phyloP scores from a whole-genome alignment of 495 filamentous ascomycete species.

The Schizothecium vesticola region DNA sequence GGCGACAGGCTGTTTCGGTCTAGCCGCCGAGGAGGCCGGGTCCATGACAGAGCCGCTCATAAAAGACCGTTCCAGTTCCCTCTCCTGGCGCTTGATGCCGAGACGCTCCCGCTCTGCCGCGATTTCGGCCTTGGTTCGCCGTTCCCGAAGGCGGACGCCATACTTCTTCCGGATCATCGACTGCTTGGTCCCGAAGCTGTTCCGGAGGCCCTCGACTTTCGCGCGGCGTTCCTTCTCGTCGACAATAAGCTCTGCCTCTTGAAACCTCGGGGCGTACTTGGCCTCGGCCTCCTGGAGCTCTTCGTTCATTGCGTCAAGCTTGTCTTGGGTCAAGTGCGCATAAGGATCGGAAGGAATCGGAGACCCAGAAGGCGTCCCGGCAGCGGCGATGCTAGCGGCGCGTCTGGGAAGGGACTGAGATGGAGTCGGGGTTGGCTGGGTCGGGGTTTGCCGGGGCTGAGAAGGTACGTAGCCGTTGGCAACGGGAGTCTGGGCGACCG shows the following conservation, averaged over 20 bases:
- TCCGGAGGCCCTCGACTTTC: conserved; percentile 39
- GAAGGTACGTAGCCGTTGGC: conserved; percentile 11
- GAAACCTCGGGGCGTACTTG: conserved; percentile 34
- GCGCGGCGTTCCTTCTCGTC: conserved; percentile 29
- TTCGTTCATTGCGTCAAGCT: conserved; percentile 23
- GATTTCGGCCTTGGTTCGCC: conserved; percentile 42
- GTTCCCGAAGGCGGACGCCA: conserved; percentile 41
- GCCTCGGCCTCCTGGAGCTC: conserved; percentile 37
- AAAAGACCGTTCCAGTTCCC: conserved; percentile 10
- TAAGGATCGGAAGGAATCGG: conserved; percentile 34
- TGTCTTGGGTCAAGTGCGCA: conserved; percentile 28
- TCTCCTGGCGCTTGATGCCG: conserved; percentile 26
- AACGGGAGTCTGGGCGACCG: conserved; percentile 7
- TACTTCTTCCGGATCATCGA: conserved; percentile 47
- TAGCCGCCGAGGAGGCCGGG: background rate
- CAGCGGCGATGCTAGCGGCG: background rate
- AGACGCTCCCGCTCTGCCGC: conserved; percentile 35
- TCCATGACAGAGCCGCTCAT: background rate
- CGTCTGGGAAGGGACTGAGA: background rate
- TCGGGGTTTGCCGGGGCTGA: conserved; percentile 1
- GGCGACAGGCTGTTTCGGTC: conserved; percentile 6
- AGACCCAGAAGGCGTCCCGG: conserved; percentile 5
- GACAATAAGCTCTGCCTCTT: conserved; percentile 30
- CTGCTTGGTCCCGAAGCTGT: conserved; percentile 44
- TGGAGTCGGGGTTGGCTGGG: conserved; percentile 13